phyloP scores from a whole-genome alignment of 371 early-diverging fungal species.

The Dipsacomyces acuminosporus region DNA sequence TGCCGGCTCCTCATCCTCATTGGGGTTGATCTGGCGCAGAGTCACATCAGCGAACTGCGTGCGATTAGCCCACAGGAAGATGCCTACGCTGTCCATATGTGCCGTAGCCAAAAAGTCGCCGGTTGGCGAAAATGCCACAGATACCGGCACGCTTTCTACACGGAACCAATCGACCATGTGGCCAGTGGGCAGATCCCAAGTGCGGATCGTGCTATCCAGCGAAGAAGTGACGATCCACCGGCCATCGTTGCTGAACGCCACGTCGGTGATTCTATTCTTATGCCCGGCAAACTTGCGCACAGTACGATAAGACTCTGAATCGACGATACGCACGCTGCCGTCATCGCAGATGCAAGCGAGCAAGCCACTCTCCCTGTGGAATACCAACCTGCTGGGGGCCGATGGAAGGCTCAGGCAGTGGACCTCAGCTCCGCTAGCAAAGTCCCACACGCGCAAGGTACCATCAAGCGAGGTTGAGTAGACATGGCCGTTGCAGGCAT shows the following conservation, averaged over 20 bases:
- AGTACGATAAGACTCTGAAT: conserved; percentile 69
- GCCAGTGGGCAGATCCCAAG: conserved; percentile 94
- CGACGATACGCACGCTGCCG: conserved; percentile 76
- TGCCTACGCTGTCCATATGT: conserved; percentile 85
- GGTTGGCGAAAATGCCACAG: conserved; percentile 79
- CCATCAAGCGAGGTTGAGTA: conserved; percentile 79
- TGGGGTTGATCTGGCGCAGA: conserved; percentile 52
- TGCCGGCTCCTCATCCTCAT: conserved; percentile 50
- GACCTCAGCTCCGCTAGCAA: conserved; percentile 58
- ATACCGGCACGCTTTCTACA: conserved; percentile 71
- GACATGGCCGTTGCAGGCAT: conserved; percentile 65
- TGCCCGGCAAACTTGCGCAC: conserved; percentile 90
- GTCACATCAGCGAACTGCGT: conserved; percentile 66
- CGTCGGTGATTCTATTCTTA: conserved; percentile 76
- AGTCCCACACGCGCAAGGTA: conserved; percentile 77
- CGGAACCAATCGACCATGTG: conserved; percentile 79
- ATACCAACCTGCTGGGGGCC: conserved; percentile 58
- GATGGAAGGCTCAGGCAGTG: conserved; percentile 66
- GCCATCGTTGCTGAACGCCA: conserved; percentile 88
- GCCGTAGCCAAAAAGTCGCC: conserved; percentile 90
- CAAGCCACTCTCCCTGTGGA: conserved; percentile 70
- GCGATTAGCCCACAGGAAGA: conserved; percentile 88
- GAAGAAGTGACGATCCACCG: conserved; percentile 85
- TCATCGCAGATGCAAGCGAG: conserved; percentile 83
- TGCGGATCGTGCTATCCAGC: conserved; percentile 81